Evolutionary conservation across 2,329 filamentous ascomycete species (phyloP), one percentile per base, ranked within the genome.

Genomic region (Aspergillus sp.): DNA sequence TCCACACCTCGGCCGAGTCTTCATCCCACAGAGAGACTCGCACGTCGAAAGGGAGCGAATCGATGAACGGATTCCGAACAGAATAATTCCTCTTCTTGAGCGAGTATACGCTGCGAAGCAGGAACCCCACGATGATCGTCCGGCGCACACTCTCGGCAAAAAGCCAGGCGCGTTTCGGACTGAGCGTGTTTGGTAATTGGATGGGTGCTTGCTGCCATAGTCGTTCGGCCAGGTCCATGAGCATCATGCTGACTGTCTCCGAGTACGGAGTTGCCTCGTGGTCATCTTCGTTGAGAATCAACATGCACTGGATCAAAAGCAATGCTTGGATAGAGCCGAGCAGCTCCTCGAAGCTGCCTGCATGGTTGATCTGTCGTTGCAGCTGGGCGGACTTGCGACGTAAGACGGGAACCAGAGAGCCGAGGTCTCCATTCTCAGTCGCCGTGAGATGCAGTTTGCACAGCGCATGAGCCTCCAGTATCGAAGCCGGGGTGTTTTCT

Each of bases 101-200:
- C 1, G 71, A 71, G 58, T 73, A 75, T 2, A 69, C 67, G 14
- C 70, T 73, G 20, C 64, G 60, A 6, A 76, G 58, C 51, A 75
- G 67, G 22, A 71, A 65, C 20, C 64, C 67, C 52, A 75, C 69
- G 14, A 70, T 72, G 14, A 73, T 70, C 0, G 72, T 75, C 6
- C 72, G 66, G 0, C 73, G 64, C 12, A 71, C 68, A 29, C 67
- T 72, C 54, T 75, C 73, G 1, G 61, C 71, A 2, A 74, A 66
- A 9, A 74, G 54, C 72, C 72, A 75, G 4, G 71, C 70, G 2
- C 65, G 65, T 59, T 68, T 65, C 4, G 67, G 65, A 22, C 62
- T 68, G 16, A 72, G 52, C 0, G 56, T 63, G 9, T 60, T 53
- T 1, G 69, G 68, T 20, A 73, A 47, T 42, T 71, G 67, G 11